Conservation (phyloP, 2,329 filamentous ascomycete species). For the Alternaria sp. region DNA sequence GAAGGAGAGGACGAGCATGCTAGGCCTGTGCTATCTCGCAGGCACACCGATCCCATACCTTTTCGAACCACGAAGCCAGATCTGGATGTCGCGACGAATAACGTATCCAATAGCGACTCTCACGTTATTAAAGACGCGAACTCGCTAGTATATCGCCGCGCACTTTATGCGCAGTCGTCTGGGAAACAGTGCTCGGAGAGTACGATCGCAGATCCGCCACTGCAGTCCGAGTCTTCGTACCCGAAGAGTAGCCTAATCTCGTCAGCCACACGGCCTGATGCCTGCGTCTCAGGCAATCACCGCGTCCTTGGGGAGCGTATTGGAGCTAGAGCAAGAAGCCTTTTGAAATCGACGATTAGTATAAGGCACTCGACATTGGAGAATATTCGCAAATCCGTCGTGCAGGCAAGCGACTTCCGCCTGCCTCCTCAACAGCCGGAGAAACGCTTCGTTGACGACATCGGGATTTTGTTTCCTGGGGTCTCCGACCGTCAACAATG, state of each 20-base stretch:
- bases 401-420: constrained; percentile 22
- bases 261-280: constrained; percentile 12
- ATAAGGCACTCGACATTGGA: not conserved
- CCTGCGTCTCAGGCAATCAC: constrained; percentile 14
- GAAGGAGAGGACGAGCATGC: not conserved
- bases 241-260: constrained; percentile 6
- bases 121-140: not conserved
- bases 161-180: not conserved
- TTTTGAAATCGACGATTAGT: constrained; percentile 18
- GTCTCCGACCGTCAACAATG: constrained; percentile 28
- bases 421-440: constrained; percentile 25
- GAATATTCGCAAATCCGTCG: not conserved
- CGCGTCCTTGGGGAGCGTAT: not conserved
- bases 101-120: not conserved
- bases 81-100: not conserved
- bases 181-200: not conserved
- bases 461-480: constrained; percentile 34
- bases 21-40: not conserved
- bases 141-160: not conserved
- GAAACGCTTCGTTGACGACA: constrained; percentile 34
- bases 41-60: not conserved
- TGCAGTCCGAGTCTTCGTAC: not conserved
- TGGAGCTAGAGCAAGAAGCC: constrained; percentile 7
- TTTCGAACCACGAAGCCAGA: not conserved
- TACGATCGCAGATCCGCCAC: not conserved